Evolutionary conservation across 2,329 filamentous ascomycete genomes (phyloP), one percentile per base, ranked within the genome.

Genomic region (Coleophoma eucalyptorum): DNA sequence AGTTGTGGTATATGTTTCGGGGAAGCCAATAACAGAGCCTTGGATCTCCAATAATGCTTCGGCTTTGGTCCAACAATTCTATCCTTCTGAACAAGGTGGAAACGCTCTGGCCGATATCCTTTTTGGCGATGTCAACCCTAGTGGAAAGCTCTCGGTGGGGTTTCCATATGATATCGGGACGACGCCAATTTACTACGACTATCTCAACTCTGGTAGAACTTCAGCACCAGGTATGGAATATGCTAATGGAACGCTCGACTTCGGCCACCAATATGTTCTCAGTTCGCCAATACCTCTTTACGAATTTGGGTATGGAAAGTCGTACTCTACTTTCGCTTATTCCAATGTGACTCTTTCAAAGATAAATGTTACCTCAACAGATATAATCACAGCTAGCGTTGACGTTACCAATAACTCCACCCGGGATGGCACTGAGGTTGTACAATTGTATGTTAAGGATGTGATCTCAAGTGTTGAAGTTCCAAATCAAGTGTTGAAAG

Each of bases 241-340:
- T 59, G 89, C 90, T 0, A 80, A 84, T 1, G 82, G 79, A 4
- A 86, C 79, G 0, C 71, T 96, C 0, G 89, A 89, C 61, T 84
- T 95, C 58, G 92, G 96, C 70, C 95, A 96, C 70, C 84, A 90
- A 21, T 82, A 92, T 67, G 91, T 96, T 56, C 89, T 96, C 72
- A 88, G 86, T 50, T 74, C 78, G 50, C 86, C 93, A 51, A 72
- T 76, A 4, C 91, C 92, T 0, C 84, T 89, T 1, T 97, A 87
- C 64, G 88, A 90, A 48, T 97, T 97, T 59, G 92, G 93, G 0
- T 91, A 84, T 51, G 93, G 92, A 0, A 78, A 96, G 4, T 83
- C 78, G 0, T 88, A 87, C 70, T 85, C 80, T 1, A 77, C 69
- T 1, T 90, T 83, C 62, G 67, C 74, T 7, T 73, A 85, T 41